phyloP scores from a whole-genome alignment of 2,329 filamentous ascomycete species.

The Ustilaginoidea virens region DNA sequence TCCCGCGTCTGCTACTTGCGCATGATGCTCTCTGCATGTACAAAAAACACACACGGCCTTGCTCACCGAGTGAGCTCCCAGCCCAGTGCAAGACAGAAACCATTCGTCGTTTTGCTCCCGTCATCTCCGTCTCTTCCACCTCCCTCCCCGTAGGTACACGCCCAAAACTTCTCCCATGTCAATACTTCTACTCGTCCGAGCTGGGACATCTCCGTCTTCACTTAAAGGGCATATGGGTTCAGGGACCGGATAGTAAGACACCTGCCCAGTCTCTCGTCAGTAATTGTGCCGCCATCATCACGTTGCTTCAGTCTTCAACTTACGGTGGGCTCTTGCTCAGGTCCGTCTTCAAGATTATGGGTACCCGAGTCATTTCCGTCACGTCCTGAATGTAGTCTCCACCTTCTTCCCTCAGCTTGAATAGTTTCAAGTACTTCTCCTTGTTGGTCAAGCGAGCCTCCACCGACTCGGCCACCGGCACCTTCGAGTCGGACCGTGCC shows the following conservation, averaged over 20 bases:
- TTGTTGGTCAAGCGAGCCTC: constrained; percentile 79
- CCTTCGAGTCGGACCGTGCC: constrained; percentile 87
- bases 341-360: constrained; percentile 97
- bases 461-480: constrained; percentile 56
- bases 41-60: too few species aligned
- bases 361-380: constrained; percentile 90
- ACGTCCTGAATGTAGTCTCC: constrained; percentile 98
- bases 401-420: constrained; percentile 78
- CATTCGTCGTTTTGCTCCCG: neutral
- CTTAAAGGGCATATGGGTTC: constrained; percentile 57
- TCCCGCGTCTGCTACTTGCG: too few species aligned
- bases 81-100: too few species aligned
- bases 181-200: neutral
- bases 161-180: too few species aligned
- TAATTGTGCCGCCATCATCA: neutral
- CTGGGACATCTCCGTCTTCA: neutral
- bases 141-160: too few species aligned
- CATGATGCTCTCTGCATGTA: too few species aligned
- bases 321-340: constrained; percentile 98
- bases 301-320: constrained; percentile 32
- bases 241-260: constrained; percentile 73
- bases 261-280: constrained; percentile 22
- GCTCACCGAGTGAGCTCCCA: too few species aligned
- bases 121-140: too few species aligned
- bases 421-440: constrained; percentile 88